phyloP scores from a whole-genome alignment of 768 basidiomycete genomes.

The Austroboletus festivus region DNA sequence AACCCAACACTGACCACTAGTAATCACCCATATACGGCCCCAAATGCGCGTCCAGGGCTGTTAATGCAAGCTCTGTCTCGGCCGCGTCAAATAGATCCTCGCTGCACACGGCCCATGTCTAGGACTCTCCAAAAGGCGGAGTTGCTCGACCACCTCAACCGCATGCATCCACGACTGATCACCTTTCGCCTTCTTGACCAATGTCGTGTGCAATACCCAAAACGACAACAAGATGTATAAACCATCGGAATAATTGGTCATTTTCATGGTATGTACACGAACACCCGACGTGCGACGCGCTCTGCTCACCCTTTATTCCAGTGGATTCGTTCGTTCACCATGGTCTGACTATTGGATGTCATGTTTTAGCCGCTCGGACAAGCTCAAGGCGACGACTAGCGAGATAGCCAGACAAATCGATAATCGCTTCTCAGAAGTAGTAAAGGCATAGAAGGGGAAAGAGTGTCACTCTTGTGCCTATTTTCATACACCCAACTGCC shows the following conservation, averaged over 20 bases:
- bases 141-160: background rate
- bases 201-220: conserved; percentile 53
- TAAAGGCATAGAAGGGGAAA: conserved; percentile 96
- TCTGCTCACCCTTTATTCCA: conserved; percentile 24
- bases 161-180: conserved; percentile 57
- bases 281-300: background rate
- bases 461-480: conserved; percentile 24
- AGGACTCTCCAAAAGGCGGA: conserved; percentile 51
- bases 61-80: conserved; percentile 58
- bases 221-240: conserved; percentile 76
- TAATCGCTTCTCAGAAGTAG: conserved; percentile 84
- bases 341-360: conserved; percentile 3
- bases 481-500: background rate
- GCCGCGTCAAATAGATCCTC: conserved; percentile 47
- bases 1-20: background rate
- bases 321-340: conserved; percentile 31
- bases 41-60: conserved; percentile 43
- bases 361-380: conserved; percentile 84
- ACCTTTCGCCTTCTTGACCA: conserved; percentile 62
- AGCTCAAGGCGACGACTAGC: conserved; percentile 79
- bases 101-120: conserved; percentile 44
- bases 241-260: conserved; percentile 90
- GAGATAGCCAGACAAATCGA: conserved; percentile 85
- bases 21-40: conserved; percentile 31
- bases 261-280: conserved; percentile 48